Conservation (phyloP, 2,329 filamentous ascomycete species). For the Colletotrichum gloeosporioides region DNA sequence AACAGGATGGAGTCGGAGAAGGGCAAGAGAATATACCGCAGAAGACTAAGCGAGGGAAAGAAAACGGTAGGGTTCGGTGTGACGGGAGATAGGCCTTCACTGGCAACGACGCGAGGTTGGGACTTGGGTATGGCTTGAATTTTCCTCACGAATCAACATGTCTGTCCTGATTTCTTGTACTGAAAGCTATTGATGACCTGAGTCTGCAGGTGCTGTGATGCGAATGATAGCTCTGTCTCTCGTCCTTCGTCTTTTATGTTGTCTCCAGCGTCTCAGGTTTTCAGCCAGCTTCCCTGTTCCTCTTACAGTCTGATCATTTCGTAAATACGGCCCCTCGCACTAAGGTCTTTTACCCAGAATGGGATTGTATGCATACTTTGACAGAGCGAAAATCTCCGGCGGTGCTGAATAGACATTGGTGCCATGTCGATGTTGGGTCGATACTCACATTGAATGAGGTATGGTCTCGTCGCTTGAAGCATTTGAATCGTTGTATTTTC, state of each 20-base stretch:
- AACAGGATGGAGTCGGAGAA: too few species aligned
- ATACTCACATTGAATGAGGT: neutral
- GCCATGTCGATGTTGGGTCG: neutral
- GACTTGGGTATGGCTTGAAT: neutral
- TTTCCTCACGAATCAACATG: neutral
- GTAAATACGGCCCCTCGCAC: too few species aligned
- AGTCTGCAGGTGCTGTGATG: neutral
- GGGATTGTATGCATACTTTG: too few species aligned
- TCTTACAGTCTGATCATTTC: neutral
- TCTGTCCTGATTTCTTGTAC: neutral
- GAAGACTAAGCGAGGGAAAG: too few species aligned
- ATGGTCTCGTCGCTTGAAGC: neutral
- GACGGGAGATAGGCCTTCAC: too few species aligned
- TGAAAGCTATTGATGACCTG: neutral
- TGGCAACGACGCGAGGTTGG: too few species aligned
- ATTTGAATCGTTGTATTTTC: neutral
- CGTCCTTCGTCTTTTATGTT: neutral
- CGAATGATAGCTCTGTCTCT: neutral
- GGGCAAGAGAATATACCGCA: too few species aligned
- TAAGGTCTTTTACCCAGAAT: too few species aligned
- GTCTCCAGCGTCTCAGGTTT: neutral
- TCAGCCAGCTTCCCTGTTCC: neutral
- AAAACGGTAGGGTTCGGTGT: too few species aligned
- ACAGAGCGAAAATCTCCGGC: too few species aligned
- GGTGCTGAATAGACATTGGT: neutral